Percentiles rank a stretch among this genome's conserved stretches.
Conservation (phyloP, 1,139 yeast species). For the Pichia kudriavzevii region DNA sequence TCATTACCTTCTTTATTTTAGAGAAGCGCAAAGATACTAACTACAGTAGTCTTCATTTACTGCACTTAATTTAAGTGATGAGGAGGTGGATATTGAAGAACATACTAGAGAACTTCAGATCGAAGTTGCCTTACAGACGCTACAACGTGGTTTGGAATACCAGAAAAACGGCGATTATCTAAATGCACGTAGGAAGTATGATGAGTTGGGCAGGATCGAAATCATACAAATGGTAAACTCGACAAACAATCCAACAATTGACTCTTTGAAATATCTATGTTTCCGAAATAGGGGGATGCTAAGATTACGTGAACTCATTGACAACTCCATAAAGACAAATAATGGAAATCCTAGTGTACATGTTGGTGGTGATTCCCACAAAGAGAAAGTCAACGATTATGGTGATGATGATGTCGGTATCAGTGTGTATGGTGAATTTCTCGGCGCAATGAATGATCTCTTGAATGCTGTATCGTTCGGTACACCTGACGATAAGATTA, state of each 20-base stretch:
- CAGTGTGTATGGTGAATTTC: conserved; percentile 28
- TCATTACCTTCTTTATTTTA: too few relatives aligned
- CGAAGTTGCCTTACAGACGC: conserved; percentile 76
- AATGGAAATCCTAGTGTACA: not conserved
- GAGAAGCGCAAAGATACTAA: too few relatives aligned
- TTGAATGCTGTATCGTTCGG: conserved; percentile 49
- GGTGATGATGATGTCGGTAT: conserved; percentile 8
- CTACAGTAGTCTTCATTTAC: conserved; percentile 36
- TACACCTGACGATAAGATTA: conserved; percentile 53
- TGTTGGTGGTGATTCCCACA: not conserved
- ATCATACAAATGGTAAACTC: conserved; percentile 40
- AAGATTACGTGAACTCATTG: conserved; percentile 43
- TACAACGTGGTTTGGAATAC: conserved; percentile 57
- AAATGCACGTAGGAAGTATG: conserved; percentile 50
- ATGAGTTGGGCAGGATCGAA: conserved; percentile 57
- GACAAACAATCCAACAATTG: conserved; percentile 56
- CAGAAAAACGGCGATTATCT: conserved; percentile 46
- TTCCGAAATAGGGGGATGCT: conserved; percentile 77
- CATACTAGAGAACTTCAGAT: conserved; percentile 85
- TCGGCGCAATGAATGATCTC: conserved; percentile 46
- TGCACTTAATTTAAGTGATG: conserved; percentile 73
- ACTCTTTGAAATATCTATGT: conserved; percentile 66
- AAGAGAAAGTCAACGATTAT: not conserved
- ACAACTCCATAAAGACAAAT: conserved; percentile 16
- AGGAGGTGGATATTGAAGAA: conserved; percentile 71